Conservation (phyloP, 73 alveolate species). For the Stentor roeselii region DNA sequence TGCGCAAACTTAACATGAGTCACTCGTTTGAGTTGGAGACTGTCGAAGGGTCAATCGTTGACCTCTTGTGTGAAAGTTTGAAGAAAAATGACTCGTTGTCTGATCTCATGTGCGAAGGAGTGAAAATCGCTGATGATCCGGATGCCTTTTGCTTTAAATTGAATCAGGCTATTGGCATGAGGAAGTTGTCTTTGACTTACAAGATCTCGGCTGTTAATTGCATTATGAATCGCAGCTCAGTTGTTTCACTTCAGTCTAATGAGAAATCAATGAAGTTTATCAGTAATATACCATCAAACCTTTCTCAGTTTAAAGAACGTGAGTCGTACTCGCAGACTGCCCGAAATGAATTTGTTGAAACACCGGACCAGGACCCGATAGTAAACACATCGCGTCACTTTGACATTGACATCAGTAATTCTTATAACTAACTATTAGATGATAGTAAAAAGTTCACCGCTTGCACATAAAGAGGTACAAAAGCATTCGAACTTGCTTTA, state of each 20-base stretch:
- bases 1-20: neutral
- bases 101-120: conserved; percentile 23
- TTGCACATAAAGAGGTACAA: neutral
- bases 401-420: neutral
- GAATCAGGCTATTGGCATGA: neutral
- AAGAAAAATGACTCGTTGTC: neutral
- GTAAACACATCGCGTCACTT: neutral
- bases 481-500: neutral
- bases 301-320: neutral
- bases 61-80: neutral
- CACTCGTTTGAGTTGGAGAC: conserved; percentile 5
- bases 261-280: neutral
- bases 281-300: neutral
- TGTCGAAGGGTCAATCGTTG: neutral
- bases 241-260: neutral
- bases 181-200: neutral
- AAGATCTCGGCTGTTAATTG: conserved; percentile 13
- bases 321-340: conserved; percentile 25
- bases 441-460: conserved; percentile 19
- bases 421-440: conserved; percentile 2
- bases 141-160: neutral
- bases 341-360: neutral
- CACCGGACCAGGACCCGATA: neutral
- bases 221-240: neutral
- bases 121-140: conserved; percentile 17